Evolutionary conservation across 345 rosid genomes (phyloP).

Genomic region (Lepidium aucheri): DNA sequence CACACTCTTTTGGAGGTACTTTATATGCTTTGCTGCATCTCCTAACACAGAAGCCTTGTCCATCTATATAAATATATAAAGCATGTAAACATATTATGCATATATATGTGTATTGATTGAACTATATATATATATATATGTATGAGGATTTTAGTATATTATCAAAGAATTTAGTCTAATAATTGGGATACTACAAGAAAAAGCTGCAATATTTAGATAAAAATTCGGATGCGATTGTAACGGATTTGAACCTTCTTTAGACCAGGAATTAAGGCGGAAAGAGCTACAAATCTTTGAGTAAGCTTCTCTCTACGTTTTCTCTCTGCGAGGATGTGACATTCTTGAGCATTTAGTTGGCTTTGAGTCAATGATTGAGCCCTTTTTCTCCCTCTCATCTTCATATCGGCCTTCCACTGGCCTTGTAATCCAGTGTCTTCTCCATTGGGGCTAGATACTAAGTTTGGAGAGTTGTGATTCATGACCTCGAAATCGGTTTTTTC

Average conservation of each 20-base stretch:
- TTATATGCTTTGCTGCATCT: constrained; percentile 75
- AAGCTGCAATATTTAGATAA: no score
- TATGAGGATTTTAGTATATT: no score
- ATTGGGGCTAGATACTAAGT: not conserved
- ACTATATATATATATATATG: no score
- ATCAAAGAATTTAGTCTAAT: no score
- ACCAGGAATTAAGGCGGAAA: constrained; percentile 29
- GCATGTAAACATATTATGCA: no score
- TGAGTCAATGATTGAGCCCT: constrained; percentile 3
- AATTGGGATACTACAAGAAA: no score
- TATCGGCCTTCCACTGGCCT: not conserved
- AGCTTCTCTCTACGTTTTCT: constrained; percentile 32
- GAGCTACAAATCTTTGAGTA: constrained; percentile 30
- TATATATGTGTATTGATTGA: no score
- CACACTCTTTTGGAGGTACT: constrained; percentile 71
- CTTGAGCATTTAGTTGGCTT: constrained; percentile 17
- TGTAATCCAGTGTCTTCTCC: not conserved
- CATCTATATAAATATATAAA: constrained; percentile 34
- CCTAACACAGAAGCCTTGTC: constrained; percentile 95
- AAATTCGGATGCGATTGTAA: no score
- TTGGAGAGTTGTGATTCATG: constrained; percentile 11
- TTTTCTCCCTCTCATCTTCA: not conserved
- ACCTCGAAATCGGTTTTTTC: not conserved
- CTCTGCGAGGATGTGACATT: constrained; percentile 17
- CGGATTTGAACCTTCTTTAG: no score